These are phyloP conservation scores for Cucumis hystrix DNA, from an alignment of 306 rosid species.

Conservation along the genomic window DNA sequence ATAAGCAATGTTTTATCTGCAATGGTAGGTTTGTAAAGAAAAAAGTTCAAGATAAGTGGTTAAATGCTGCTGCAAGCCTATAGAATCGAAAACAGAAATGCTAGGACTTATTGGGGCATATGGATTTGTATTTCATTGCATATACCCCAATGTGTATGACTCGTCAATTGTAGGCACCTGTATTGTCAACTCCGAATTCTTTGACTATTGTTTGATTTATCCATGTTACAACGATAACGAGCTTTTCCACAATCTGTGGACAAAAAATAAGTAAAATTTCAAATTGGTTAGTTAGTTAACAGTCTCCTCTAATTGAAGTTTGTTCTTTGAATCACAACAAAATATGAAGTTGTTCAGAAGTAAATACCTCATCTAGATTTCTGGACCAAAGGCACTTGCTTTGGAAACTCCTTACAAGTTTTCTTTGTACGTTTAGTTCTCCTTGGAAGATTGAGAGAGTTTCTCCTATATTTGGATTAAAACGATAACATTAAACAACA, in stretches of 20 bases:
- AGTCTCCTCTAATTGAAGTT: background rate
- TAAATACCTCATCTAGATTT: slow-evolving; percentile 73
- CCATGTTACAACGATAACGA: slow-evolving; percentile 46
- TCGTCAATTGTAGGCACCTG: background rate
- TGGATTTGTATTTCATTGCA: no score
- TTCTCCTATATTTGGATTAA: slow-evolving; percentile 56
- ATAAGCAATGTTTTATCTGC: slow-evolving; percentile 21
- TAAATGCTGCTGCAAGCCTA: background rate
- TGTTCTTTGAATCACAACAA: background rate
- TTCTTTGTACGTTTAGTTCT: slow-evolving; percentile 75
- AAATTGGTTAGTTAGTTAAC: background rate
- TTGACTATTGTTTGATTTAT: slow-evolving; percentile 53
- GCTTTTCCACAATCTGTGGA: slow-evolving; percentile 84
- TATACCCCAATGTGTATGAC: no score
- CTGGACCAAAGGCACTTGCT: slow-evolving; percentile 88
- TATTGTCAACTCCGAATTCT: slow-evolving; percentile 60
- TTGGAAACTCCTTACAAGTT: slow-evolving; percentile 70
- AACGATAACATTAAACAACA: background rate
- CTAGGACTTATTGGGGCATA: background rate
- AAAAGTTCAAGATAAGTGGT: background rate
- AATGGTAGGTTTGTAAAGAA: slow-evolving; percentile 6
- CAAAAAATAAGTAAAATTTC: background rate
- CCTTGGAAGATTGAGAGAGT: slow-evolving; percentile 52
- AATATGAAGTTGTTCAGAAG: background rate
- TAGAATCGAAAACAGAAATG: background rate